Conservation (phyloP, 202 grass and related monocot genomes). For the Schoenoplectus triqueter region DNA sequence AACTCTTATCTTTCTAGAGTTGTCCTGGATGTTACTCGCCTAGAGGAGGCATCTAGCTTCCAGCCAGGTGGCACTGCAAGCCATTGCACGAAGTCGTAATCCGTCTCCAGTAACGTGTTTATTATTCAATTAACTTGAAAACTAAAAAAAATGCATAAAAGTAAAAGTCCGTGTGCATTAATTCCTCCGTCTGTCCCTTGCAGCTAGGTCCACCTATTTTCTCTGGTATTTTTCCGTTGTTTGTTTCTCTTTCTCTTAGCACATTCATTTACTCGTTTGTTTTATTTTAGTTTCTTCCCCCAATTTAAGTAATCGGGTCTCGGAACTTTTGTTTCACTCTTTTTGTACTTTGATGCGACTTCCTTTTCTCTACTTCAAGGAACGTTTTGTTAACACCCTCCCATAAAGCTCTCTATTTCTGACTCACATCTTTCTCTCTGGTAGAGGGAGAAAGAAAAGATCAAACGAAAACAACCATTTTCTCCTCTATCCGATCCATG, state of each 20-base stretch:
- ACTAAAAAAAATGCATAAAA: neutral
- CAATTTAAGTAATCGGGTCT: neutral
- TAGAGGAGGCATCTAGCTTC: neutral
- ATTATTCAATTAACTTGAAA: conserved; percentile 1
- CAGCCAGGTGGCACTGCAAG: conserved; percentile 32
- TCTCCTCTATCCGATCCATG: conserved; percentile 19
- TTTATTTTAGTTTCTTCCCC: neutral
- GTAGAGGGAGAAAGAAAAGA: neutral
- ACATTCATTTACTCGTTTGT: conserved; percentile 26
- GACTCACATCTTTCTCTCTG: neutral
- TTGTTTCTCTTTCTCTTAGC: conserved; percentile 27
- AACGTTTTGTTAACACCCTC: neutral
- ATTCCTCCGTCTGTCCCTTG: conserved; percentile 26
- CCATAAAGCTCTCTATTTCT: neutral
- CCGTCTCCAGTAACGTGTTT: neutral
- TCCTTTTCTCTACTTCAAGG: neutral
- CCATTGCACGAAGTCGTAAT: conserved; percentile 28
- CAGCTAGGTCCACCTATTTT: conserved; percentile 22
- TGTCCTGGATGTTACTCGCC: neutral
- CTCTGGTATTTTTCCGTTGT: conserved; percentile 14
- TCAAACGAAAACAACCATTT: neutral
- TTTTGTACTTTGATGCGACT: conserved; percentile 9
- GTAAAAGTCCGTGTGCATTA: neutral
- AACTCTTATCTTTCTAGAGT: conserved; percentile 11
- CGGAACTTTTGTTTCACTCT: neutral